Conservation (phyloP, 768 basidiomycete genomes). For the Gymnopilus junonius region DNA sequence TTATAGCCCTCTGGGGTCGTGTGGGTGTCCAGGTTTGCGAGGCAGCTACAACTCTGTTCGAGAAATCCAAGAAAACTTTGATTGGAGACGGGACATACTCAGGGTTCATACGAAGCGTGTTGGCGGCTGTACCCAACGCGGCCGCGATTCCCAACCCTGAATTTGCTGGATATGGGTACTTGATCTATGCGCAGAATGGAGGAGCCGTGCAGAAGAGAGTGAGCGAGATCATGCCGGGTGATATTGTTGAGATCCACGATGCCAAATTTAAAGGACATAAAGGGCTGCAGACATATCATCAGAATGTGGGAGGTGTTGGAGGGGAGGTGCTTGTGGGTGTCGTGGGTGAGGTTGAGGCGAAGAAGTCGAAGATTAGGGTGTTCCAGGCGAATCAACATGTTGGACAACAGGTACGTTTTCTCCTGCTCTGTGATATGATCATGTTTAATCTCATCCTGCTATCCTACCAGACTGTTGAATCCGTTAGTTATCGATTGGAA, state of each 20-base stretch:
- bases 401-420: slow-evolving; percentile 70
- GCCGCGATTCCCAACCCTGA: slow-evolving; percentile 37
- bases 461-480: slow-evolving; percentile 58
- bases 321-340: slow-evolving; percentile 70
- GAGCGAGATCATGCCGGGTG: slow-evolving; percentile 87
- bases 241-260: slow-evolving; percentile 75
- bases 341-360: slow-evolving; percentile 80
- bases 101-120: slow-evolving; percentile 74
- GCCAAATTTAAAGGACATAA: slow-evolving; percentile 82
- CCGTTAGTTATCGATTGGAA: slow-evolving; percentile 85
- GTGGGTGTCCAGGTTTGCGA: slow-evolving; percentile 79
- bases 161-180: slow-evolving; percentile 65
- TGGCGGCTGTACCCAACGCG: slow-evolving; percentile 70
- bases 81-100: slow-evolving; percentile 86
- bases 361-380: slow-evolving; percentile 85
- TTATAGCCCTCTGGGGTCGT: slow-evolving; percentile 71
- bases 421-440: slow-evolving; percentile 9
- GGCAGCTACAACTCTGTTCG: slow-evolving; percentile 66
- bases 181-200: slow-evolving; percentile 76
- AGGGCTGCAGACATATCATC: slow-evolving; percentile 75
- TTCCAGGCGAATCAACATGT: slow-evolving; percentile 89
- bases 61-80: slow-evolving; percentile 76
- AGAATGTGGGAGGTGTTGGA: slow-evolving; percentile 47
- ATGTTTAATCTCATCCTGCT: neutral
- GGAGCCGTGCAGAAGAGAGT: slow-evolving; percentile 68